phyloP scores from a whole-genome alignment of 345 rosid genomes.

The Ceriops zippeliana region DNA sequence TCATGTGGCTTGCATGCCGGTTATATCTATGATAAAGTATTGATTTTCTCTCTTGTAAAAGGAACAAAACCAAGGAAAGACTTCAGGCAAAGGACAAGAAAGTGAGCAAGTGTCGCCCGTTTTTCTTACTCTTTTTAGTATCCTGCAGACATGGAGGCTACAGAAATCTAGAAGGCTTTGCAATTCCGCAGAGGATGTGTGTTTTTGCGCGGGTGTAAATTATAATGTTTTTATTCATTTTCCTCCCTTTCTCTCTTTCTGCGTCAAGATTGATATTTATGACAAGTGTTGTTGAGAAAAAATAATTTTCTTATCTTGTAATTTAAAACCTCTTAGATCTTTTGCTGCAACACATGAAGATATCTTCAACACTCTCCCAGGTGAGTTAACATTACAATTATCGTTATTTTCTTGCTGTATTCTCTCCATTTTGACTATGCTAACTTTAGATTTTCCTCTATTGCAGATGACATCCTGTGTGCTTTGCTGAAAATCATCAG shows the following conservation, averaged over 20 bases:
- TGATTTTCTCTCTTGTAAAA: constrained; percentile 21
- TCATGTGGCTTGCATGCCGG: constrained; percentile 20
- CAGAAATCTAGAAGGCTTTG: constrained; percentile 36
- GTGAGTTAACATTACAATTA: constrained; percentile 18
- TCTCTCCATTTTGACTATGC: background rate
- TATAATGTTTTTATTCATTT: background rate
- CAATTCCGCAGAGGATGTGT: constrained; percentile 14
- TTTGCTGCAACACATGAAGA: constrained; percentile 2
- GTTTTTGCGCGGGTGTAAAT: background rate
- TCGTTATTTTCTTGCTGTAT: too few relatives aligned
- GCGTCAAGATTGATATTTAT: background rate
- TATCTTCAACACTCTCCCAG: constrained; percentile 10
- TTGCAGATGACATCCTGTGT: background rate
- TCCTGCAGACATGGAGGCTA: constrained; percentile 34
- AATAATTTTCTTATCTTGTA: background rate
- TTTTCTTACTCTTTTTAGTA: constrained; percentile 1
- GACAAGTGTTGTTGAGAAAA: background rate
- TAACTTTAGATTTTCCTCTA: background rate
- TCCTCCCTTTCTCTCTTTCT: background rate
- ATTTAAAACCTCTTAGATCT: background rate
- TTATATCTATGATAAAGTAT: constrained; percentile 10
- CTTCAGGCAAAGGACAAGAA: constrained; percentile 3
- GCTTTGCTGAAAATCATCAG: background rate
- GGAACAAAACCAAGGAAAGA: background rate
- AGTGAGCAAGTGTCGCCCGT: background rate